Evolutionary conservation across 108 stramenopile genomes (phyloP), one percentile per base, ranked within the genome.

Genomic region (Aurantiochytrium sp.): DNA sequence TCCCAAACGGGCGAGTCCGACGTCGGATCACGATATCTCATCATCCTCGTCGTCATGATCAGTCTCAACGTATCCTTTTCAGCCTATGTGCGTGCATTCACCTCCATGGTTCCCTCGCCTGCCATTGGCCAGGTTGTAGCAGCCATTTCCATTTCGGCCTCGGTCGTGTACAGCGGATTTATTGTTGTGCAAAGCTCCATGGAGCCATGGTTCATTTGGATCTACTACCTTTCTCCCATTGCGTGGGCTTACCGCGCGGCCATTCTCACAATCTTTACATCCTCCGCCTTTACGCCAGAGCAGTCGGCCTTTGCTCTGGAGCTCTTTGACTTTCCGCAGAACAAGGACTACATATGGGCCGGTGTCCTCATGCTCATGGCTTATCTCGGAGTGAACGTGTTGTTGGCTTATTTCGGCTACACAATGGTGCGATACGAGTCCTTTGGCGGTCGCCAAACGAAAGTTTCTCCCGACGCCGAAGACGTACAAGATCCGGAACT

Each of bases 81-180:
- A 16, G 12, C 72, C 8, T 18, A 72, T 0, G 59, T 92, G 47
- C 59, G 83, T 5, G 14, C 89, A 18, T 5, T 94, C 53, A 89
- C 91, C 49, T 58, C 88, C 21, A 53, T 91, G 18, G 43, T 93
- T 21, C 58, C 92, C 71, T 87, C 90, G 71, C 91, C 49, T 29
- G 90, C 87, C 19, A 47, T 60, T 10, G 94, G 93, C 5, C 91
- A 92, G 73, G 90, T 69, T 29, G 16, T 88, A 5, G 55, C 60
- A 6, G 92, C 91, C 23, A 12, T 92, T 19, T 60, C 59, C 43
- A 23, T 91, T 87, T n/a, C 92, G 25, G 4, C 93, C 58, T 49
- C 60, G 47, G 88, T 94, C 23, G 71, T 94, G 5, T 94, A 94
- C 89, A 87, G 88, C 44, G 94, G 94, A 64, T 93, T 92, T 43